Percentiles rank a stretch among this genome's conserved stretches.
These are phyloP conservation scores for Diaporthe citri DNA, from an alignment of 2,329 filamentous ascomycete species.

Conservation along the genomic window DNA sequence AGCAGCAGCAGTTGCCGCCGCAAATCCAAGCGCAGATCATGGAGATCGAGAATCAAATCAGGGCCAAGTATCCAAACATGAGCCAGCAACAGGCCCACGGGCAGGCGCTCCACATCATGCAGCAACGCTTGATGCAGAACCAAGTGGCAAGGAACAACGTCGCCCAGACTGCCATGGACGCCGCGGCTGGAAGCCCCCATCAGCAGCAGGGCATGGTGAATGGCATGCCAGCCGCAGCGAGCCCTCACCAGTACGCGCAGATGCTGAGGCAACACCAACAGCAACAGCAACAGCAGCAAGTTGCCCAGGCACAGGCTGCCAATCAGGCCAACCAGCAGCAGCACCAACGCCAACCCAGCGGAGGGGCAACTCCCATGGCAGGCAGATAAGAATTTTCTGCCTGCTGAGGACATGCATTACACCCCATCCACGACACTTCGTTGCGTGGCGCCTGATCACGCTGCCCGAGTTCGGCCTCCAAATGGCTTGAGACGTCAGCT, in stretches of 20 bases:
- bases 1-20: slow-evolving; percentile 58
- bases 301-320: slow-evolving; percentile 39
- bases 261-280: slow-evolving; percentile 67
- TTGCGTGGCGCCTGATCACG: neutral
- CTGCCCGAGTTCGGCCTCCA: neutral
- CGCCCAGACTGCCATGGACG: slow-evolving; percentile 65
- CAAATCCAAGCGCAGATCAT: slow-evolving; percentile 62
- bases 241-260: slow-evolving; percentile 71
- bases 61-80: slow-evolving; percentile 64
- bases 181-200: slow-evolving; percentile 63
- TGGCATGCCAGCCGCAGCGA: slow-evolving; percentile 61
- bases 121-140: slow-evolving; percentile 44
- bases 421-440: neutral
- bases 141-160: slow-evolving; percentile 59
- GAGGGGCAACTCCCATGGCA: slow-evolving; percentile 37
- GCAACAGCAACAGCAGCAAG: slow-evolving; percentile 55
- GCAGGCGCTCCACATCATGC: slow-evolving; percentile 64
- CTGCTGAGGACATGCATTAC: neutral
- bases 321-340: slow-evolving; percentile 47
- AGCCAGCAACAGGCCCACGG: slow-evolving; percentile 63
- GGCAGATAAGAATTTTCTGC: slow-evolving; percentile 10
- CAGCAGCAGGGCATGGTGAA: slow-evolving; percentile 64
- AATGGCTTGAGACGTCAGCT: neutral
- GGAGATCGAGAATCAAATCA: slow-evolving; percentile 65
- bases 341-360: slow-evolving; percentile 40